These are phyloP conservation scores for Aspergillus sojae DNA, from an alignment of 2,329 filamentous ascomycete genomes.

Conservation along the genomic window DNA sequence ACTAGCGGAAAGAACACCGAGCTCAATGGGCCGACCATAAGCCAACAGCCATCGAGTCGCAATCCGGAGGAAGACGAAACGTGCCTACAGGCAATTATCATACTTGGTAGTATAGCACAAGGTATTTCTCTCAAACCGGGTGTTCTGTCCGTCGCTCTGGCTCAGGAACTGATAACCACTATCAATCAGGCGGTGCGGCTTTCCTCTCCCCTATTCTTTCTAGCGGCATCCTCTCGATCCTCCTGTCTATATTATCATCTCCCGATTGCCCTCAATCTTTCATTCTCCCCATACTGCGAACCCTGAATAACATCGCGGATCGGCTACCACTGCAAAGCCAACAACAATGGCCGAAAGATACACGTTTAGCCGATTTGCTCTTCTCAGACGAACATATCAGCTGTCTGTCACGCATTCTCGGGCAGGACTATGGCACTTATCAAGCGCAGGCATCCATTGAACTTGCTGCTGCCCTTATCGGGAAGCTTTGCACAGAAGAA, in stretches of 20 bases:
- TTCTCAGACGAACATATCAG: conserved; percentile 66
- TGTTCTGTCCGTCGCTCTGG: background rate
- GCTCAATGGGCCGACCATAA: conserved; percentile 29
- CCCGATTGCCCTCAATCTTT: conserved; percentile 66
- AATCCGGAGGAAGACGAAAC: conserved; percentile 67
- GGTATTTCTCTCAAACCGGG: conserved; percentile 54
- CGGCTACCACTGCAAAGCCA: conserved; percentile 61
- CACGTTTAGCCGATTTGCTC: conserved; percentile 62
- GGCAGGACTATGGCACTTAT: conserved; percentile 56
- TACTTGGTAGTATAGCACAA: conserved; percentile 82
- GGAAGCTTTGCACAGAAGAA: conserved; percentile 69
- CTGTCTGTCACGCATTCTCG: conserved; percentile 67
- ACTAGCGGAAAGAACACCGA: conserved; percentile 36
- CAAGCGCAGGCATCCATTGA: conserved; percentile 54
- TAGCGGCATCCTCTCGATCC: conserved; percentile 66
- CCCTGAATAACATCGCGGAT: conserved; percentile 71
- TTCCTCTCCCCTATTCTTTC: conserved; percentile 76
- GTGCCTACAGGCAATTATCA: conserved; percentile 76
- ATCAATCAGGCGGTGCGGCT: conserved; percentile 68
- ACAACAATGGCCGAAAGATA: conserved; percentile 52
- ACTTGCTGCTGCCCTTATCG: conserved; percentile 52
- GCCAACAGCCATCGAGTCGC: conserved; percentile 31
- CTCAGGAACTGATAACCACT: conserved; percentile 21
- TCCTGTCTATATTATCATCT: conserved; percentile 71
- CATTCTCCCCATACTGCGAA: conserved; percentile 72